phyloP scores from a whole-genome alignment of 129 eudicot species.

The Escallonia herrerae region DNA sequence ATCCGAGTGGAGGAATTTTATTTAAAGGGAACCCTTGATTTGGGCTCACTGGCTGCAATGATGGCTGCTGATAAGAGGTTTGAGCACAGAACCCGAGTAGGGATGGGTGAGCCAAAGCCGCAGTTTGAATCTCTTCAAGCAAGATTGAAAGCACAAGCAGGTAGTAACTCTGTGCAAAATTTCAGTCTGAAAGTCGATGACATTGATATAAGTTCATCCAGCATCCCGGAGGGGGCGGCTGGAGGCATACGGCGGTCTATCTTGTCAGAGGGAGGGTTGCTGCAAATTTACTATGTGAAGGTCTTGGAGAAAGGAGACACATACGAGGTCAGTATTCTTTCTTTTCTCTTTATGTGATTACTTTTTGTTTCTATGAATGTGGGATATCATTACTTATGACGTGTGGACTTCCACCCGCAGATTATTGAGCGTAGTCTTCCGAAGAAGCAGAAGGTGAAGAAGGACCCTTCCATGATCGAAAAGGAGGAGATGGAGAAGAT shows the following conservation, averaged over 20 bases:
- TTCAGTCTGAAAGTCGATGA: conserved; percentile 81
- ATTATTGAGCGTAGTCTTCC: conserved; percentile 91
- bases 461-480: conserved; percentile 73
- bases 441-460: conserved; percentile 52
- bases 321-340: conserved; percentile 57
- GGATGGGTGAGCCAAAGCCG: conserved; percentile 69
- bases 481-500: conserved; percentile 86
- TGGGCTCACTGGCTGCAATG: conserved; percentile 92
- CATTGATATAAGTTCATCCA: conserved; percentile 47
- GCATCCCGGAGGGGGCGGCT: conserved; percentile 94
- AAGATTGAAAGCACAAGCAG: conserved; percentile 48
- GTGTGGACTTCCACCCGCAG: conserved; percentile 35
- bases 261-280: conserved; percentile 75
- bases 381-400: neutral
- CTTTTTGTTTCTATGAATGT: neutral
- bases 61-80: conserved; percentile 68
- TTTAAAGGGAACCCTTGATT: conserved; percentile 83
- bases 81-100: conserved; percentile 46
- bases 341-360: neutral
- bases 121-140: conserved; percentile 84
- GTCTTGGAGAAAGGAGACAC: conserved; percentile 98
- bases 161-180: conserved; percentile 32
- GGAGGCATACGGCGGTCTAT: conserved; percentile 77
- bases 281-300: conserved; percentile 86
- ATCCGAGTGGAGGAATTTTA: conserved; percentile 71